Evolutionary conservation across 2,329 filamentous ascomycete genomes (phyloP).

Genomic region (Venturiaceae sp.): DNA sequence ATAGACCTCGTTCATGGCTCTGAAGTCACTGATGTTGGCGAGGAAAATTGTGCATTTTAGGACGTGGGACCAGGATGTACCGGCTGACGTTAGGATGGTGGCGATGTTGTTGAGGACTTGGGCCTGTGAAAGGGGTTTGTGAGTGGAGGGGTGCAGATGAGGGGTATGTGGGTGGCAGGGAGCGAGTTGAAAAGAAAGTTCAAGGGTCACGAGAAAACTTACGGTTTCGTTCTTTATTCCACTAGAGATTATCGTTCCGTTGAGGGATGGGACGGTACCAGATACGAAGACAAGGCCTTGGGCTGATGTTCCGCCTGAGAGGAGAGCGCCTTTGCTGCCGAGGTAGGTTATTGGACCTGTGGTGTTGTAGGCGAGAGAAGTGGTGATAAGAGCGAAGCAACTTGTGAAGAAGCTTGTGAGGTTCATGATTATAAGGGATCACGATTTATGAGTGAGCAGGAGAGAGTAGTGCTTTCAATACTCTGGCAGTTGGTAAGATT

Average conservation of each 20-base stretch:
- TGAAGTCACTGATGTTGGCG: conserved; percentile 21
- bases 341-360: conserved; percentile 20
- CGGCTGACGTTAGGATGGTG: conserved; percentile 19
- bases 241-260: conserved; percentile 17
- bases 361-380: conserved; percentile 9
- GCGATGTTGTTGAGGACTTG: conserved; percentile 25
- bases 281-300: conserved; percentile 23
- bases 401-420: conserved; percentile 15
- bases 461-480: too few relatives aligned
- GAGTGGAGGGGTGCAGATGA: not conserved
- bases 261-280: conserved; percentile 19
- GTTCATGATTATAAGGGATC: conserved; percentile 18
- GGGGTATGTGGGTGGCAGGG: too few relatives aligned
- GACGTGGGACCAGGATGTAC: conserved; percentile 23
- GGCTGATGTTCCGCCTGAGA: conserved; percentile 20
- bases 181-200: not conserved
- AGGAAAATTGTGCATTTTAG: conserved; percentile 23
- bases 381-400: conserved; percentile 14
- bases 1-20: conserved; percentile 23
- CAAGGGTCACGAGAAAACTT: too few relatives aligned
- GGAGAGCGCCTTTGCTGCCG: conserved; percentile 20
- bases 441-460: too few relatives aligned
- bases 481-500: too few relatives aligned
- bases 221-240: conserved; percentile 19
- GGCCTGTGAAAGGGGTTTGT: conserved; percentile 17